phyloP scores from a whole-genome alignment of 305 asterid species.

The Petunia hybrid region DNA sequence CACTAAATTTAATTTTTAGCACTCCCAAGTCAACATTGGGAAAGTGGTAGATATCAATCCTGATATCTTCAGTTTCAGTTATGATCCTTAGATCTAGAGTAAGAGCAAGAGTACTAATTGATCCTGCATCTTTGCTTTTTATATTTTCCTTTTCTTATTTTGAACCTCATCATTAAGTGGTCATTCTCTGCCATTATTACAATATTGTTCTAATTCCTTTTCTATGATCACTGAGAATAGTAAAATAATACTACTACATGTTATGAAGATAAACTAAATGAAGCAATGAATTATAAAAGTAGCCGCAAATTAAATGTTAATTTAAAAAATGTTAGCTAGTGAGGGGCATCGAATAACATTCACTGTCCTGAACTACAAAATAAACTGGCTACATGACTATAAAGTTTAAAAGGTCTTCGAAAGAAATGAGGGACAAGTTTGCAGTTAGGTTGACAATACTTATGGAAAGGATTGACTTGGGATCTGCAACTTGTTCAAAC shows the following conservation, averaged over 20 bases:
- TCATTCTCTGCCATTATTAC: background rate
- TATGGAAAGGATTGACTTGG: constrained; percentile 32
- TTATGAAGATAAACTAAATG: background rate
- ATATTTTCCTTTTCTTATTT: background rate
- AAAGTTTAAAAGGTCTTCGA: background rate
- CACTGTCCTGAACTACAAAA: background rate
- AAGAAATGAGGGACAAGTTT: constrained; percentile 32
- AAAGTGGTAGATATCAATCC: background rate
- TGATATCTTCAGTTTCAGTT: background rate
- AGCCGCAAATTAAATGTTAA: background rate
- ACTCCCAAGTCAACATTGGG: background rate
- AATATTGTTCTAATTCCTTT: background rate
- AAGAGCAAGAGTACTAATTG: background rate
- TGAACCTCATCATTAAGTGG: background rate
- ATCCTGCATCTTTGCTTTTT: background rate
- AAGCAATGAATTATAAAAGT: background rate
- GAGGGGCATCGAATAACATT: background rate
- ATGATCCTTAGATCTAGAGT: background rate
- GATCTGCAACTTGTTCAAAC: constrained; percentile 25
- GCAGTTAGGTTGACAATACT: constrained; percentile 42
- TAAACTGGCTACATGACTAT: background rate
- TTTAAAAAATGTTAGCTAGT: background rate
- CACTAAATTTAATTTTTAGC: background rate
- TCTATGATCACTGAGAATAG: background rate
- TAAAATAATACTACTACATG: background rate